Evolutionary conservation across 2,329 filamentous ascomycete species (phyloP).

Genomic region (Neonectria coccinea): DNA sequence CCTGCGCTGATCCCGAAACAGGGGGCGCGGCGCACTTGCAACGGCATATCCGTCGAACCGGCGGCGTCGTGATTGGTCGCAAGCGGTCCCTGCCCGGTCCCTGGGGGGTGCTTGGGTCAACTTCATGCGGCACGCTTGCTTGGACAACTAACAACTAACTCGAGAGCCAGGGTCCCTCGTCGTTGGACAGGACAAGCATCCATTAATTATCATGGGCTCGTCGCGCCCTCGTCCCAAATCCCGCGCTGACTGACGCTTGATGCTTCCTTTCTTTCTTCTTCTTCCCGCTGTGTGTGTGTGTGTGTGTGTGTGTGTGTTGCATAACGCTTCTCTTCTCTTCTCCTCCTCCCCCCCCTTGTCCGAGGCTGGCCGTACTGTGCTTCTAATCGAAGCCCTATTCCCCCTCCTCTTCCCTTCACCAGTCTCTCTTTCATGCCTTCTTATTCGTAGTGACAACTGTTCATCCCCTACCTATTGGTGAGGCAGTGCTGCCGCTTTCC

Average conservation of each 20-base stretch:
- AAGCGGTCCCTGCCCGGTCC: too few species aligned
- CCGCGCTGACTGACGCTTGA: conserved; percentile 9
- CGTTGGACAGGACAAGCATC: conserved; percentile 24
- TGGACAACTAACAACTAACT: conserved; percentile 11
- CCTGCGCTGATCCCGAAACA: conserved; percentile 45
- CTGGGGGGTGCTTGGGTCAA: conserved; percentile 11
- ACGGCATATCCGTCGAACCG: conserved; percentile 33
- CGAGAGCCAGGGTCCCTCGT: conserved; percentile 35
- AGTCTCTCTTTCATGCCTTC: conserved; percentile 27
- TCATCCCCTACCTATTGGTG: conserved; percentile 26
- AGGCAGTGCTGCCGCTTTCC: conserved; percentile 37
- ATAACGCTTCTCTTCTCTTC: conserved; percentile 40
- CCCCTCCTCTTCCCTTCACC: conserved; percentile 15
- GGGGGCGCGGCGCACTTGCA: conserved; percentile 36
- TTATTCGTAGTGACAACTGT: conserved; percentile 35
- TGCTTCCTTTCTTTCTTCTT: conserved; percentile 22
- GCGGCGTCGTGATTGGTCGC: conserved; percentile 35
- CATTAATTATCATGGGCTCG: conserved; percentile 29
- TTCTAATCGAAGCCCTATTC: conserved; percentile 39
- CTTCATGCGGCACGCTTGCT: conserved; percentile 44
- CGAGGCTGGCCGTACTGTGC: conserved; percentile 39
- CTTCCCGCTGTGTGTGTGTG: conserved; percentile 6
- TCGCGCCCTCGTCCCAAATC: conserved; percentile 13
- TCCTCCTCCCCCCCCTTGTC: conserved; percentile 34
- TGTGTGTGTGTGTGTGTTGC: conserved; percentile 4